phyloP scores from a whole-genome alignment of 1,284 basidiomycete species.

The Rhodotorula glutinis region DNA sequence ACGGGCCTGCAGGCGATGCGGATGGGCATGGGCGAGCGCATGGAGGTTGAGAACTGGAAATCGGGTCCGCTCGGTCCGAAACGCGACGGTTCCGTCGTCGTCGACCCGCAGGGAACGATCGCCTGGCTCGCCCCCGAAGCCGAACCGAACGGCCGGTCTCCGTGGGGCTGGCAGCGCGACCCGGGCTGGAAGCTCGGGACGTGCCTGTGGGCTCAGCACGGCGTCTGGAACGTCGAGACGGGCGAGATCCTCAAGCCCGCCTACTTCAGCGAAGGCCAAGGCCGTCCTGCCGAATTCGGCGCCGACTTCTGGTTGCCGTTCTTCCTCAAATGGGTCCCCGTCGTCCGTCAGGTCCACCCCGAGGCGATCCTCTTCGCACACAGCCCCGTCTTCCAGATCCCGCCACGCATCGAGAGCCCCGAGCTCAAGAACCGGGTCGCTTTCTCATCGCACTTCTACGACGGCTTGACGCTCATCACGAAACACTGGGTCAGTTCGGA shows the following conservation, averaged over 20 bases:
- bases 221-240: conserved; percentile 77
- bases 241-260: conserved; percentile 67
- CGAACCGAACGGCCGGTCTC: conserved; percentile 42
- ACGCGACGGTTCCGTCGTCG: conserved; percentile 65
- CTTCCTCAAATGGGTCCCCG: conserved; percentile 62
- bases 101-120: conserved; percentile 66
- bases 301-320: conserved; percentile 80
- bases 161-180: conserved; percentile 79
- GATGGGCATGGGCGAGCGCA: conserved; percentile 79
- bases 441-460: conserved; percentile 88
- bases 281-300: conserved; percentile 60
- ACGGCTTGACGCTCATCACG: conserved; percentile 66
- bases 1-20: conserved; percentile 79
- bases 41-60: conserved; percentile 79
- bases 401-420: conserved; percentile 38
- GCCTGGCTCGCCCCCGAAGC: conserved; percentile 39
- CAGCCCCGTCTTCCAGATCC: conserved; percentile 78
- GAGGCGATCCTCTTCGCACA: conserved; percentile 88
- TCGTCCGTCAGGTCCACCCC: conserved; percentile 70
- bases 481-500: conserved; percentile 49
- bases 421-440: conserved; percentile 57
- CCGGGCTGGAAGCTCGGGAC: conserved; percentile 74
- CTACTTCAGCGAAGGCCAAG: conserved; percentile 62
- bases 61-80: conserved; percentile 79
- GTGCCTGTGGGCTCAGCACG: conserved; percentile 87